Base-by-base conservation (phyloP, 179 eudicot genomes). In the Beta macrorhiza region DNA sequence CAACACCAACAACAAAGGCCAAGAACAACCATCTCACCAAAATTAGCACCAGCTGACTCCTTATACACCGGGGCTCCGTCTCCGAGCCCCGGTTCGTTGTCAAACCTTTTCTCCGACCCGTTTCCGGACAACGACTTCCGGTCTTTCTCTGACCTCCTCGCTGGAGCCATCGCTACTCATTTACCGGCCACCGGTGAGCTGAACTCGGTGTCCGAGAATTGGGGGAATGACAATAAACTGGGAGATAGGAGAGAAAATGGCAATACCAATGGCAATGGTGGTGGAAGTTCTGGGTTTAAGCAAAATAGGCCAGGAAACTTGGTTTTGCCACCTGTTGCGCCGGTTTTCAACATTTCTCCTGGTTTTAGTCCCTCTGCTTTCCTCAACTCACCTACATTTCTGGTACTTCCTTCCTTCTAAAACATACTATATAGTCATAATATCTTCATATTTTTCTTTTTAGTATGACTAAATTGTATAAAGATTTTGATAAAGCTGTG, bases 311-410 rank as follows among this genome's bases (percentile, higher is more conserved):
- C 90, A 11, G 84, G 56, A 14, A 82, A 67, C 53, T 79, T 88
- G 86, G 78, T 77, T 17, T 25, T 80, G 37, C 89, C 85, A 25
- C 82, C 80, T 7, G 76, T 78, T 49, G 75, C 89, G 37, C 84
- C 86, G 11, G 70, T 74, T 51, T 82, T 84, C 56, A 49, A 81
- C n/a, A 65, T 84, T 11, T 86, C 90, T 57, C 87, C 90, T 5
- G 90, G 82, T 73, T 84, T 86, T 78, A 88, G 85, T 32, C 90
- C 90, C 20, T 83, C 88, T 42, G 72, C 84, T 74, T 88, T 88
- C 75, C 82, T 88, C 77, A 85, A 32, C 67, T 88, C 90, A 7
- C 87, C 90, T 13, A 68, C 87, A 22, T 85, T 88, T 72, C 74
- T 74, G 78, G 78, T 74, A 74, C 25, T 56, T 84, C 5, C 49